These are phyloP conservation scores for Ocimum tenuiflorum DNA, from an alignment of 257 asterid species.

Conservation along the genomic window DNA sequence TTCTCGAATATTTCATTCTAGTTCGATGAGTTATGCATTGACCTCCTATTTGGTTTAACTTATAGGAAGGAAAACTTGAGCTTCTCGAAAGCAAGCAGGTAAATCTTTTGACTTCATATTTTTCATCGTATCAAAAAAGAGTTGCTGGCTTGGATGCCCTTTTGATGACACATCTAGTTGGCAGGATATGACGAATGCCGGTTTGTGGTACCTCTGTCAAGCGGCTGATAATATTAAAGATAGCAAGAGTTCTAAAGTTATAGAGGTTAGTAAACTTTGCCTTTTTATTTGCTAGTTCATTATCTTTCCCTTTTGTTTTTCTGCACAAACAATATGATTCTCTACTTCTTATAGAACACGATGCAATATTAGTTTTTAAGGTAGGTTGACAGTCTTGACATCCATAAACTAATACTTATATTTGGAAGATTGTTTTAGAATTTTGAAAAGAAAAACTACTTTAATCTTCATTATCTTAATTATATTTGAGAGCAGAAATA, in stretches of 20 bases:
- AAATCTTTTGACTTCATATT: not conserved
- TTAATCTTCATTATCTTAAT: too few species aligned
- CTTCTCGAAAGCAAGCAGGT: constrained; percentile 85
- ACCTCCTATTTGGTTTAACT: constrained; percentile 19
- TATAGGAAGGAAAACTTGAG: constrained; percentile 72
- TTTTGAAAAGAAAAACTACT: too few species aligned
- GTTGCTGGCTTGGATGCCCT: constrained; percentile 7
- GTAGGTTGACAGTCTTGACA: too few species aligned
- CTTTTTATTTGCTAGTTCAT: not conserved
- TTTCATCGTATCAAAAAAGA: not conserved
- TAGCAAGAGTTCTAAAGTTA: constrained; percentile 38
- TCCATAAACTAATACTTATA: too few species aligned
- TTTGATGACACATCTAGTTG: not conserved
- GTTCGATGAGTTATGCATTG: not conserved
- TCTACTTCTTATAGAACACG: too few species aligned
- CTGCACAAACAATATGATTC: too few species aligned
- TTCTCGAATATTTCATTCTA: constrained; percentile 4
- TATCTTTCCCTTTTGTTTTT: not conserved
- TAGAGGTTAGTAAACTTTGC: constrained; percentile 38
- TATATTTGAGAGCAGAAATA: too few species aligned
- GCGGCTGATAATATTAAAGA: constrained; percentile 51
- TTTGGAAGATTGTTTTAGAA: too few species aligned
- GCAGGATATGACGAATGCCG: constrained; percentile 74
- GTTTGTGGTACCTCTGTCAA: constrained; percentile 76
- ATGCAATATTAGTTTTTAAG: too few species aligned